Conservation (phyloP, 306 rosid genomes). For the Citrullus amarus region DNA sequence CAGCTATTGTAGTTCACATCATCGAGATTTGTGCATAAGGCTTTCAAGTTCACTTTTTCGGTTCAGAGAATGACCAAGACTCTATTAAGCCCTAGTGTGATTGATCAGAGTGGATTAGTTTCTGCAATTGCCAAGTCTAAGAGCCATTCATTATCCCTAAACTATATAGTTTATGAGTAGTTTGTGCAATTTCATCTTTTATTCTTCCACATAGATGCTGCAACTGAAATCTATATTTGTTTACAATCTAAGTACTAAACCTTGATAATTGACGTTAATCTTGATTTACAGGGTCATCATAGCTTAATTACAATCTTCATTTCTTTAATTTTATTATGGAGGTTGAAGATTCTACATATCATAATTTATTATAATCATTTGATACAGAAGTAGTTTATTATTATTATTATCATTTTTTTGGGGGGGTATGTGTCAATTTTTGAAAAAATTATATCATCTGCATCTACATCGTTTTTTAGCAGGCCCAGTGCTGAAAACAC, state of each 20-base stretch:
- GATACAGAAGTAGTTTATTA: too few species aligned
- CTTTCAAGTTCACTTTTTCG: neutral
- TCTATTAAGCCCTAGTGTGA: too few species aligned
- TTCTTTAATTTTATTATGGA: neutral
- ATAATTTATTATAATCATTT: neutral
- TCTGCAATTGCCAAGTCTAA: neutral
- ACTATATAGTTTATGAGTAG: neutral
- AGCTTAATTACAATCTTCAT: neutral
- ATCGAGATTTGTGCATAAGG: neutral
- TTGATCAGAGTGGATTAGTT: neutral
- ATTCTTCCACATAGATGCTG: neutral
- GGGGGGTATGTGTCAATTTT: neutral
- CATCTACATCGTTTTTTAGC: constrained; percentile 12
- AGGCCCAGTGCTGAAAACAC: constrained; percentile 33
- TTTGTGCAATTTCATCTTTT: neutral
- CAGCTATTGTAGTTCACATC: neutral
- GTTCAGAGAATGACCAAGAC: too few species aligned
- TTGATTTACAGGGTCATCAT: neutral
- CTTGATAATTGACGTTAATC: neutral
- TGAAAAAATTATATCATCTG: neutral
- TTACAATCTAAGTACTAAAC: neutral
- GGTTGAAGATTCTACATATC: neutral
- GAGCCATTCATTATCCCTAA: neutral
- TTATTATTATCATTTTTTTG: neutral
- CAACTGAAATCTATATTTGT: neutral